phyloP scores from a whole-genome alignment of 1,284 basidiomycete species.

The Psilocybe mexicana region DNA sequence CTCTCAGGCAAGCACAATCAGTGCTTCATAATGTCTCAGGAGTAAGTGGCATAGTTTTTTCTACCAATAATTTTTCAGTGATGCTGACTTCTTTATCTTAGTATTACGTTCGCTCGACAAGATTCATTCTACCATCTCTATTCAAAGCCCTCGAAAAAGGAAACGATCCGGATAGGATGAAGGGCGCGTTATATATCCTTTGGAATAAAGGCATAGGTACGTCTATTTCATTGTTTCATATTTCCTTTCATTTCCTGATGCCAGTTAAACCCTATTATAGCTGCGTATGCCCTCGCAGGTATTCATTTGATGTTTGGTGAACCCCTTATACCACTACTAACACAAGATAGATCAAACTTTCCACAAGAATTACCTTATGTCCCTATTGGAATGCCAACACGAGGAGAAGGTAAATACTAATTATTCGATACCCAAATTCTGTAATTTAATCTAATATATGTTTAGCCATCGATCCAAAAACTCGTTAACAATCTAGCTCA shows the following conservation, averaged over 20 bases:
- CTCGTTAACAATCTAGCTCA: conserved; percentile 74
- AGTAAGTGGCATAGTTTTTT: conserved; percentile 40
- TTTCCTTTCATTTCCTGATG: conserved; percentile 1
- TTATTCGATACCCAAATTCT: neutral
- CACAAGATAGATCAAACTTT: conserved; percentile 60
- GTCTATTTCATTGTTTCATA: neutral
- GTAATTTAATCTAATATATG: conserved; percentile 1
- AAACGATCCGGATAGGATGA: conserved; percentile 91
- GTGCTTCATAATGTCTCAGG: conserved; percentile 69
- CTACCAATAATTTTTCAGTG: conserved; percentile 5
- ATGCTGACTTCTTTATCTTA: conserved; percentile 27
- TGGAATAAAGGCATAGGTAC: conserved; percentile 74
- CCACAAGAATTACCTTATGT: conserved; percentile 64
- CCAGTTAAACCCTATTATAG: conserved; percentile 26
- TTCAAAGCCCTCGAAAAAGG: conserved; percentile 76
- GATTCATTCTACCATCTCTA: conserved; percentile 70
- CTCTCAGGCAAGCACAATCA: conserved; percentile 66
- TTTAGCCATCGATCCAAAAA: conserved; percentile 88
- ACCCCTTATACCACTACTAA: neutral
- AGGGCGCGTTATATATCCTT: conserved; percentile 90
- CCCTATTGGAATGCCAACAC: conserved; percentile 84
- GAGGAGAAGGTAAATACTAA: conserved; percentile 78
- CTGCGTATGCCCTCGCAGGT: conserved; percentile 67
- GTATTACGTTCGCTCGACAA: conserved; percentile 84
- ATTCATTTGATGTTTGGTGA: conserved; percentile 20